Percentiles rank a stretch among this genome's conserved stretches.
Conservation (phyloP, 2,329 filamentous ascomycete species). For the Calcarisporium arbuscula region DNA sequence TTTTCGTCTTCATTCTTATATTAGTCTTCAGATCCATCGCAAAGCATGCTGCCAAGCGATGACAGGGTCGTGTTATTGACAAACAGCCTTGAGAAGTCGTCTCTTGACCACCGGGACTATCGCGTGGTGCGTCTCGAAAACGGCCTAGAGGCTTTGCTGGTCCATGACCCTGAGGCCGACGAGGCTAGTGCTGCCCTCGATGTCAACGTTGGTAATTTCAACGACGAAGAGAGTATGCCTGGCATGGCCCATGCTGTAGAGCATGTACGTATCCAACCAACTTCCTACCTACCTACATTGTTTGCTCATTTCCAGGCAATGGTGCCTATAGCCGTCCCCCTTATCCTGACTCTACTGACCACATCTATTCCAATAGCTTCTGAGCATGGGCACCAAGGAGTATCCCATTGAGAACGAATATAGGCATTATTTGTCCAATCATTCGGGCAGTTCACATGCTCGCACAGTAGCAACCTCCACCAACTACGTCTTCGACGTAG, state of each 20-base stretch:
- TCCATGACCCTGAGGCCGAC: constrained; percentile 90
- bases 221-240: constrained; percentile 82
- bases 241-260: constrained; percentile 95
- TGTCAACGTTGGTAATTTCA: constrained; percentile 93
- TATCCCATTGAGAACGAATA: constrained; percentile 95
- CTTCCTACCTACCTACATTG: too few species aligned
- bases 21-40: constrained; percentile 27
- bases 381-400: constrained; percentile 99
- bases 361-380: constrained; percentile 49
- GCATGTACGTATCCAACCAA: too few species aligned
- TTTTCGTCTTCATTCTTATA: constrained; percentile 5
- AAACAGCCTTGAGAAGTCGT: constrained; percentile 72
- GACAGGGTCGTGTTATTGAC: constrained; percentile 40
- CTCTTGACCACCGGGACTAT: constrained; percentile 79
- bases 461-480: constrained; percentile 91
- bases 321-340: too few species aligned
- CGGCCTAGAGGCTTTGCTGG: constrained; percentile 80
- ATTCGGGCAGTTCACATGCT: constrained; percentile 89
- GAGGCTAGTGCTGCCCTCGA: constrained; percentile 94
- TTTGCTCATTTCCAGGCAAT: too few species aligned
- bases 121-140: constrained; percentile 80
- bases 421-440: constrained; percentile 80
- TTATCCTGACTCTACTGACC: too few species aligned
- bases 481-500: constrained; percentile 96
- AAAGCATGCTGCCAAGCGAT: constrained; percentile 22